Evolutionary conservation across 306 rosid genomes (phyloP).

Genomic region (Fagus sylvatica): DNA sequence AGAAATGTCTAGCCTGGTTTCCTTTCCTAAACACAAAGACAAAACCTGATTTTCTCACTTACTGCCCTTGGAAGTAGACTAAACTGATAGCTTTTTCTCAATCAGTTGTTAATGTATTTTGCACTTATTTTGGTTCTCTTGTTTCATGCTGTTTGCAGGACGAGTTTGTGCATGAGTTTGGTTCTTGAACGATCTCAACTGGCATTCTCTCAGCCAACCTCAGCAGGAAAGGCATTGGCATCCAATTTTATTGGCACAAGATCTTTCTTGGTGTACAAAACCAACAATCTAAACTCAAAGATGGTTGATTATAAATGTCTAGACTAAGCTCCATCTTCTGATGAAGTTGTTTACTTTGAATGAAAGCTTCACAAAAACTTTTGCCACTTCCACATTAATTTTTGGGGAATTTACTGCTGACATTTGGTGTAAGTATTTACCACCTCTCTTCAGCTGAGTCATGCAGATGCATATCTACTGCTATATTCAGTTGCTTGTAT

Average conservation of each 20-base stretch:
- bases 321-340: background rate
- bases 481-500: no score
- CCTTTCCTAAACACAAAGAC: background rate
- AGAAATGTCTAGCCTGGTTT: background rate
- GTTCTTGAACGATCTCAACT: constrained; percentile 56
- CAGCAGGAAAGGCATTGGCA: constrained; percentile 72
- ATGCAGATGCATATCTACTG: no score
- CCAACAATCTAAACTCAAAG: no score
- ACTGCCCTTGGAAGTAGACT: background rate
- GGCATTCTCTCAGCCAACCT: constrained; percentile 85
- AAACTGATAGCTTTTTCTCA: constrained; percentile 14
- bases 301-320: background rate
- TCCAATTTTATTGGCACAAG: constrained; percentile 50
- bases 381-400: background rate
- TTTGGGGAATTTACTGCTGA: background rate
- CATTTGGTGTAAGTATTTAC: no score
- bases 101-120: background rate
- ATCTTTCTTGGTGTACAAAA: constrained; percentile 65
- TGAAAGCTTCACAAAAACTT: no score
- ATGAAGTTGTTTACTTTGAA: no score
- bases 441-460: no score
- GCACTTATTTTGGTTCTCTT: background rate
- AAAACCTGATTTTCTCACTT: background rate
- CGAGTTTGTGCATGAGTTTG: constrained; percentile 50
- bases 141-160: constrained; percentile 43